A percentile compares a stretch with the other conserved stretches of the same genome.
These are phyloP conservation scores for Betula pendula DNA, from an alignment of 306 rosid species.

Conservation along the genomic window DNA sequence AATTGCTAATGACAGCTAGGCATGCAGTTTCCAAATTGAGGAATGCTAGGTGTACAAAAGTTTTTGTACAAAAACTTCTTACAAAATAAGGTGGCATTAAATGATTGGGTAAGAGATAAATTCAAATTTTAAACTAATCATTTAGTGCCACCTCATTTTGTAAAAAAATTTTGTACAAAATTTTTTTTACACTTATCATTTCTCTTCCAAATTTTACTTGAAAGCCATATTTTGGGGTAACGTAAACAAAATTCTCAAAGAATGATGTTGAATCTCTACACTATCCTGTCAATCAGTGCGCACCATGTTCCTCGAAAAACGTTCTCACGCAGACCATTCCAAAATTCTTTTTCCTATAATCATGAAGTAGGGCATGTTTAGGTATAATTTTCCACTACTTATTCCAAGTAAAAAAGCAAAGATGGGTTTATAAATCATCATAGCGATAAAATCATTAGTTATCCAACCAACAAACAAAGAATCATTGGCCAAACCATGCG, in stretches of 20 bases:
- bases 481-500: conserved; percentile 53
- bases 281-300: neutral
- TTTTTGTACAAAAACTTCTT: too few relatives aligned
- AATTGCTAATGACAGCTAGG: too few relatives aligned
- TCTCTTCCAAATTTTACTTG: neutral
- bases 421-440: conserved; percentile 25
- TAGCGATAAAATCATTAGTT: conserved; percentile 35
- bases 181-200: too few relatives aligned
- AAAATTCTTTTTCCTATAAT: conserved; percentile 23
- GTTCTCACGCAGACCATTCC: conserved; percentile 16
- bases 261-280: neutral
- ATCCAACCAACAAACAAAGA: conserved; percentile 41
- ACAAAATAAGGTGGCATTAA: too few relatives aligned
- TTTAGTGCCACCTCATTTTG: too few relatives aligned
- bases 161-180: too few relatives aligned
- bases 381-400: conserved; percentile 11
- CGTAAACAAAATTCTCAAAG: too few relatives aligned
- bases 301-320: neutral
- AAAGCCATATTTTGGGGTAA: neutral
- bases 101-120: too few relatives aligned
- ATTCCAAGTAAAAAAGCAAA: conserved; percentile 13
- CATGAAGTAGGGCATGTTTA: conserved; percentile 12
- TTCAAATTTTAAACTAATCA: too few relatives aligned
- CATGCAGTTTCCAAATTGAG: too few relatives aligned
- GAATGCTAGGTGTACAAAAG: too few relatives aligned